Percentiles rank a stretch among this genome's conserved stretches.
Evolutionary conservation across 495 filamentous ascomycete genomes (phyloP).

Genomic region (Neurospora sp.): DNA sequence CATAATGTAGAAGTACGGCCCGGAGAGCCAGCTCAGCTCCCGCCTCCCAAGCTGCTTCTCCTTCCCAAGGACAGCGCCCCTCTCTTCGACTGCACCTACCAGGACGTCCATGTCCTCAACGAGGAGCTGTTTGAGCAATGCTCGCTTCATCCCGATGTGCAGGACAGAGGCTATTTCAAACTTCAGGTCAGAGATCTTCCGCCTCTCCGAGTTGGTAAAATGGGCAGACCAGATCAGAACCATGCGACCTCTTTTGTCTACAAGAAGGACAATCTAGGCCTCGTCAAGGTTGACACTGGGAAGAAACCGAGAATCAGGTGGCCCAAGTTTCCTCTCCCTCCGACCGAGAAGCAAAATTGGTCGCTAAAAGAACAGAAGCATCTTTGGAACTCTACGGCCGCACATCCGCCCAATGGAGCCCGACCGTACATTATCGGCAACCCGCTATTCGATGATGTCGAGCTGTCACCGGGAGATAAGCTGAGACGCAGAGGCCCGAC

Average conservation of each 20-base stretch:
- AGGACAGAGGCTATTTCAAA: constrained; percentile 23
- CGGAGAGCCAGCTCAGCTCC: constrained; percentile 1
- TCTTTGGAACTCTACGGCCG: constrained; percentile 22
- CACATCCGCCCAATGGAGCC: constrained; percentile 15
- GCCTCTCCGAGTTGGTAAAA: constrained; percentile 10
- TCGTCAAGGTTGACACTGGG: constrained; percentile 23
- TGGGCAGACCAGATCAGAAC: constrained; percentile 14
- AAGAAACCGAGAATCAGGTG: constrained; percentile 11
- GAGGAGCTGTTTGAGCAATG: constrained; percentile 21
- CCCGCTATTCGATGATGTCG: constrained; percentile 22
- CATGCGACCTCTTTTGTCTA: constrained; percentile 23
- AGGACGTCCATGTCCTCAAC: constrained; percentile 20
- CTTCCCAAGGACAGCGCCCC: constrained; percentile 11
- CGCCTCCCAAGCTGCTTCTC: background rate
- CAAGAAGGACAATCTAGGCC: constrained; percentile 12
- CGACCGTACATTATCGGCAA: constrained; percentile 25
- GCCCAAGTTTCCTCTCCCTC: constrained; percentile 16
- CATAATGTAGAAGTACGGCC: background rate
- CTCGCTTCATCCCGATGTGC: constrained; percentile 18
- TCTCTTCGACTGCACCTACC: constrained; percentile 21
- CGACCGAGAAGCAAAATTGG: constrained; percentile 14
- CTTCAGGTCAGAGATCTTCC: constrained; percentile 19
- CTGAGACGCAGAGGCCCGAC: constrained; percentile 17
- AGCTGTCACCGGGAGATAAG: constrained; percentile 23
- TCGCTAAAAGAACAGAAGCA: constrained; percentile 15